Base-by-base conservation (phyloP, 441 rosid species). In the Kokia cookei region DNA sequence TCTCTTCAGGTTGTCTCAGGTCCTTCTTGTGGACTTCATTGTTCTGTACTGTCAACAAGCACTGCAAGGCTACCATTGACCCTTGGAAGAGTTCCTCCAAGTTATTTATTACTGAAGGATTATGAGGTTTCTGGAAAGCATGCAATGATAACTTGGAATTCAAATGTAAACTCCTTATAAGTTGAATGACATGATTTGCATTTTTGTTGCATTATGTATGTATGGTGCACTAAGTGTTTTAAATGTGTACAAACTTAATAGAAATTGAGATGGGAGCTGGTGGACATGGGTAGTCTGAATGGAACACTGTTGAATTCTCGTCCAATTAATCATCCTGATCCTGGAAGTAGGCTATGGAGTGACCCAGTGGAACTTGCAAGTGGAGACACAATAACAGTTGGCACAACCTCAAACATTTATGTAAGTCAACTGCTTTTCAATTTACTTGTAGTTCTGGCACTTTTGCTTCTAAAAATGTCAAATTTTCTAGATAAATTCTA, bases 41-140 rank as follows among this genome's bases (percentile, higher is more conserved):
- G 78, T 82, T 85, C 87, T 65, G 80, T 87, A 61, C 79, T 74
- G 75, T 96, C 98, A 78, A 77, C 83, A 73, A 87, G 77, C 86
- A 79, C 85, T 77, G 85, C 96, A 71, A 84, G 81, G 87, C 90
- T 95, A 35, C 97, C 98, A 43, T 75, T 96, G 78, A 90, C 82
- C 42, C 89, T 96, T 77, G 97, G 98, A 69, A 91, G 99, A 88
- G 89, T 90, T 79, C 76, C 90, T 78, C 93, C 93, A 37, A 79
- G 97, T 83, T 91, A 86, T 76, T 72, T 93, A 77, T 57, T 83
- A 63, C 77, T 93, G 83, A 90, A 89, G 75, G 99, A 93, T 80
- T 84, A 91, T 0, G 97, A 96, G 86, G 94, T 96, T 75, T 96
- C 98, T 1, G 98, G 97, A 81, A 96, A 90, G 87, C 98, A 96